Conservation (phyloP, 768 basidiomycete species). For the Neoboletus brunneissimus region DNA sequence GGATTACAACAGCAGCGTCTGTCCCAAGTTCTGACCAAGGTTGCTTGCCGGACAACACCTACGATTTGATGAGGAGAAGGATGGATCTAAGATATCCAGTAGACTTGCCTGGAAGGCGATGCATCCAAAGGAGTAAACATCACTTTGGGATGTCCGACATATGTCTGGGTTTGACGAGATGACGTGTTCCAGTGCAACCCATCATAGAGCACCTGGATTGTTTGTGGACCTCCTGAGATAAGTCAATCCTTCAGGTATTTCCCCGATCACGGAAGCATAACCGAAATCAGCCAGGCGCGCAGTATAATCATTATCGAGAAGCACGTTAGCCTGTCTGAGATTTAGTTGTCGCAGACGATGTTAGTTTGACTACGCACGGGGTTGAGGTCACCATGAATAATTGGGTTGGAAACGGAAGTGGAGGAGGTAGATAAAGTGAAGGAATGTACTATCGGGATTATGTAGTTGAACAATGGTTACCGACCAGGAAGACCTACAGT, state of each 20-base stretch:
- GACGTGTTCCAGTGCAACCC: constrained; percentile 1
- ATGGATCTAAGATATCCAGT: no score
- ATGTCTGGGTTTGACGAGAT: neutral
- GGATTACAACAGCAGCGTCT: neutral
- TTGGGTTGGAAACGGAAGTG: neutral
- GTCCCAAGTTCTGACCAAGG: neutral
- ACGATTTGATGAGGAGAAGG: neutral
- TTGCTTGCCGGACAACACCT: no score
- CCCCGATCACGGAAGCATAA: neutral
- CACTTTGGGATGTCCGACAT: neutral
- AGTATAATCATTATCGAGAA: neutral
- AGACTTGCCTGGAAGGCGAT: neutral
- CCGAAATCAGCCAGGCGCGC: neutral
- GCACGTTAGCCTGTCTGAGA: no score
- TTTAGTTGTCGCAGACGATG: neutral
- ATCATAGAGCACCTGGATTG: neutral
- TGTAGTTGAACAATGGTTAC: neutral
- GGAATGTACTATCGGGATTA: neutral
- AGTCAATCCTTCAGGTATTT: neutral
- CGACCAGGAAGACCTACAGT: neutral
- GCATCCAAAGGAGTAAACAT: constrained; percentile 3
- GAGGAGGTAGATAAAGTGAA: neutral
- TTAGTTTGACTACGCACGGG: neutral
- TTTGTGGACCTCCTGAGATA: neutral
- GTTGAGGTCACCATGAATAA: neutral